These are phyloP conservation scores for Quercus wislizeni DNA, from an alignment of 306 rosid genomes.

Conservation along the genomic window DNA sequence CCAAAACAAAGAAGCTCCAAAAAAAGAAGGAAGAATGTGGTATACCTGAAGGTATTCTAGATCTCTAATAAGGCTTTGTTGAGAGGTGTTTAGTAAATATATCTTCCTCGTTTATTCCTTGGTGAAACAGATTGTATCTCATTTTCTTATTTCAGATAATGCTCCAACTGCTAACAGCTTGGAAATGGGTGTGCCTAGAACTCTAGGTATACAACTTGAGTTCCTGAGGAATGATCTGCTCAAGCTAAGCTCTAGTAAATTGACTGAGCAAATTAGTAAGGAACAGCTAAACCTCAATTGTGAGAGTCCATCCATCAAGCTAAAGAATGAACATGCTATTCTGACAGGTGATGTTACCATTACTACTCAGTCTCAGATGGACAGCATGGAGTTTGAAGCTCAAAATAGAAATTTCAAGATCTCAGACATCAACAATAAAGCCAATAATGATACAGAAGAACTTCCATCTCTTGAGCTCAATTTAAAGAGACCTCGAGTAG, in stretches of 20 bases:
- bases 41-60: constrained; percentile 29
- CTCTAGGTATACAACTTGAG: constrained; percentile 37
- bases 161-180: constrained; percentile 30
- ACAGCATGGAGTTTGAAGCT: constrained; percentile 44
- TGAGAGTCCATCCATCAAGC: constrained; percentile 51
- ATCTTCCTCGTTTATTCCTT: neutral
- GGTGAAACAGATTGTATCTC: constrained; percentile 13
- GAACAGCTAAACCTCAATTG: constrained; percentile 42
- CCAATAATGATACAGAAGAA: constrained; percentile 34
- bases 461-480: constrained; percentile 67
- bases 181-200: constrained; percentile 29
- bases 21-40: constrained; percentile 54
- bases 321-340: constrained; percentile 42
- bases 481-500: constrained; percentile 78
- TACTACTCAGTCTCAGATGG: constrained; percentile 45
- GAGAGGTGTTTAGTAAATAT: neutral
- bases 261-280: constrained; percentile 45
- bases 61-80: constrained; percentile 7
- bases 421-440: constrained; percentile 44
- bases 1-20: constrained; percentile 36
- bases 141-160: constrained; percentile 31
- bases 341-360: constrained; percentile 43
- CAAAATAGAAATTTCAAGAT: constrained; percentile 35
- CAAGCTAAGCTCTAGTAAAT: constrained; percentile 46
- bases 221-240: constrained; percentile 25